Base-by-base conservation (phyloP, 352 stramenopile species). In the Globisporangium iwayamae region DNA sequence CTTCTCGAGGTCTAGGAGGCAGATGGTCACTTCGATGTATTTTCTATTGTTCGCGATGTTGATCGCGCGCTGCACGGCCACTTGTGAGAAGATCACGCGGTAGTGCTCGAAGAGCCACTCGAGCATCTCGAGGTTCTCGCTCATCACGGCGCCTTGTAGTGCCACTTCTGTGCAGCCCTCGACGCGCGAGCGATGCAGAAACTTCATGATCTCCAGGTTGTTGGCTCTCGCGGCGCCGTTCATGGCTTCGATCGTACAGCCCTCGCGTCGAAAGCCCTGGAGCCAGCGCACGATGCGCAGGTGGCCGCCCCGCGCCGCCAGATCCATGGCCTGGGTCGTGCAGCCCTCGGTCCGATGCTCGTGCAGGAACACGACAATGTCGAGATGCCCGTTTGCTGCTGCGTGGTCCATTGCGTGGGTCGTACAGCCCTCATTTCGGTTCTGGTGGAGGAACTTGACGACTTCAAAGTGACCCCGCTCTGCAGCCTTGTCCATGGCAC, bases 401-500 rank as follows among this genome's bases (percentile, higher is more conserved):
- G 72, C 72, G 9, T 56, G 38, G 43, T 74, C 67, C 68, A 81
- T 73, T 1, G 73, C 73, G 22, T 65, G 52, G 1, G 64, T 66
- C 25, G 71, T 79, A 36, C 74, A 81, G 6, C 66, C 71, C 36
- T 78, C 71, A 2, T 0, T 11, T 9, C 67, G 62, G n/a, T 77
- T 25, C 16, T 52, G 46, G 52, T 79, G 62, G 4, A 81, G 66
- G 38, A 66, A 81, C 55, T 66, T 13, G 25, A 77, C 57, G 13
- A 75, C 59, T 11, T 73, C 62, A 4, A 81, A 56, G 32, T 72
- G 62, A 0, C 74, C 74, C 4, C 65, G 61, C 54, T 73, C 66
- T 1, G 74, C 74, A 0, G 74, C 74, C 10, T 66, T 47, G 51
- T 79, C 71, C 71, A 81, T 81, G 13, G 70, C 70, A 41, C 59